Evolutionary conservation across 768 basidiomycete genomes (phyloP), one percentile per base, ranked within the genome.

Genomic region (Kwoniella sp.): DNA sequence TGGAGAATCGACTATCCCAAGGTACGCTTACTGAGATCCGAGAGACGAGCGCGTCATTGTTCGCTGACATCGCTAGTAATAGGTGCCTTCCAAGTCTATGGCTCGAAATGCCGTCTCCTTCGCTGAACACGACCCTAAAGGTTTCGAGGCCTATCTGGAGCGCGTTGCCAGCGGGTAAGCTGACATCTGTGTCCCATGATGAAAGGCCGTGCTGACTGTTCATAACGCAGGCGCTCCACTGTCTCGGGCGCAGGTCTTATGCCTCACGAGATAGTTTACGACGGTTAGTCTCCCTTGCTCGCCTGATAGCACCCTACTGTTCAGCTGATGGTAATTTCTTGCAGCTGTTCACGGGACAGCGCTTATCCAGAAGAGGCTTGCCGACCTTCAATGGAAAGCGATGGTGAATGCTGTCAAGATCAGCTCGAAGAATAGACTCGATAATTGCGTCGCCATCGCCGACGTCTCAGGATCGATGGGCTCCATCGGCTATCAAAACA

Each of bases 381-480:
- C 86, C 5, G 85, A 90, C 66, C 85, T 84, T 0, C 89, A 90
- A 78, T 90, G 89, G 89, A 83, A 84, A 61, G 81, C 86, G 0
- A 82, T 90, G 50, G 79, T 90, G 34, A 78, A 82, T 20, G 82
- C 82, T 4, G 79, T 89, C n/a, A 22, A 26, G 11, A 63, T 31
- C 4, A 82, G 83, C n/a, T 85, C 86, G 30, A 80, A 84, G 0
- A 87, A 88, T 1, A 75, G 79, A n/a, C 70, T 91, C 41, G 85
- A 87, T 1, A 89, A 87, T 66, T 83, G 85, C 11, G 73, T 91
- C 26, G 89, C 89, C 0, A 71, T 90, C 28, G 90, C 88, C 77
- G 90, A 90, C 72, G 88, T 90, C 20, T 89, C 88, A 0, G 89
- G 87, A 0, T 88, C 87, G 9, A 90, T 90, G 90, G 88, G 87